Conservation (phyloP, 2,329 filamentous ascomycete species). For the Aspergillus flavus region DNA sequence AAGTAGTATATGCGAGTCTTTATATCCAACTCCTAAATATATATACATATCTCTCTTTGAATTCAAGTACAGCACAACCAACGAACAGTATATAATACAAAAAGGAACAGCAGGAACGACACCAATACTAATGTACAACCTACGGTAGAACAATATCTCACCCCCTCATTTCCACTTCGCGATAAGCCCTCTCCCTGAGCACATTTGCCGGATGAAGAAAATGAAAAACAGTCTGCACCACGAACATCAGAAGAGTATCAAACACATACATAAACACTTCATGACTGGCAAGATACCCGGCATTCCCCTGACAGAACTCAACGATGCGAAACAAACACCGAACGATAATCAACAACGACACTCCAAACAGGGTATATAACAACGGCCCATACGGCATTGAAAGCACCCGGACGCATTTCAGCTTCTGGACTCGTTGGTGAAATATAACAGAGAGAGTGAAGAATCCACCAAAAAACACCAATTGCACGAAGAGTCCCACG, state of each 20-base stretch:
- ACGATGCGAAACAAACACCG: constrained; percentile 13
- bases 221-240: constrained; percentile 16
- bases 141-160: not conserved
- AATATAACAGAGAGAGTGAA: not conserved
- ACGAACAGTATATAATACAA: not conserved
- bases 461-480: constrained; percentile 5
- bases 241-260: constrained; percentile 16
- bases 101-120: not conserved
- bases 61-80: too few relatives aligned
- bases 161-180: not conserved
- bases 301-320: constrained; percentile 3
- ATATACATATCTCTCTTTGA: not conserved
- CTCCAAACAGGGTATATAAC: not conserved
- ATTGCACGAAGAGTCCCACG: constrained; percentile 10
- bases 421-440: not conserved
- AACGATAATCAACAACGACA: constrained; percentile 10
- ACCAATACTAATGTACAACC: not conserved
- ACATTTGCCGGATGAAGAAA: constrained; percentile 8
- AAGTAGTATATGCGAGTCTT: too few relatives aligned
- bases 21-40: not conserved
- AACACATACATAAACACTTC: constrained; percentile 16
- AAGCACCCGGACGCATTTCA: not conserved
- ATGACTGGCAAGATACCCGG: constrained; percentile 2
- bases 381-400: not conserved
- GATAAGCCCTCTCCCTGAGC: not conserved